A percentile compares a stretch with the other conserved stretches of the same genome.
These are phyloP conservation scores for Mortierella sp. DNA, from an alignment of 371 early-diverging fungal genomes.

Conservation along the genomic window DNA sequence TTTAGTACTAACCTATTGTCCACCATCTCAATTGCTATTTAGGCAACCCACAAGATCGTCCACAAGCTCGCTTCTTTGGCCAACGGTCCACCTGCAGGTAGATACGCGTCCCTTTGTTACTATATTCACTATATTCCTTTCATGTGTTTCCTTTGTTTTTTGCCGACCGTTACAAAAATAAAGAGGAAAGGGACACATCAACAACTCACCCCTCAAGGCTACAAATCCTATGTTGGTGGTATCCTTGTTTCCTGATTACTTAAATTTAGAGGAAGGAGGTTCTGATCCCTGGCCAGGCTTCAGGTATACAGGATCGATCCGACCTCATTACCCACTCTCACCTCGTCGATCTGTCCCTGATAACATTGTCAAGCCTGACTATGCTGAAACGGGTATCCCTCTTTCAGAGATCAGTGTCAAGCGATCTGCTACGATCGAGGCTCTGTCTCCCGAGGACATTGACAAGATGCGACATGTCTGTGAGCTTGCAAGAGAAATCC, in stretches of 20 bases:
- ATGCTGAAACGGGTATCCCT: constrained; percentile 81
- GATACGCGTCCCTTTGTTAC: background rate
- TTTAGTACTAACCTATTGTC: too few relatives aligned
- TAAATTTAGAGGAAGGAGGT: constrained; percentile 55
- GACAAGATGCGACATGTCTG: constrained; percentile 86
- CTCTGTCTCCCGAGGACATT: constrained; percentile 78
- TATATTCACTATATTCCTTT: background rate
- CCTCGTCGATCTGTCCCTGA: constrained; percentile 81
- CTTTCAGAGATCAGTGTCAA: constrained; percentile 74
- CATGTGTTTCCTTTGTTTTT: background rate
- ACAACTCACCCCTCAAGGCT: constrained; percentile 11
- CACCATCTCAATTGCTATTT: background rate
- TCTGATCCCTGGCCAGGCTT: constrained; percentile 88
- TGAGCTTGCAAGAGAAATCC: constrained; percentile 87
- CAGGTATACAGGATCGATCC: constrained; percentile 84
- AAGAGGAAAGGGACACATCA: background rate
- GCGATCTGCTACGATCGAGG: constrained; percentile 76
- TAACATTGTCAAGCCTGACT: constrained; percentile 86
- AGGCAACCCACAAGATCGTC: constrained; percentile 70
- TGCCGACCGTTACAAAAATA: background rate
- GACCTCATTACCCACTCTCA: constrained; percentile 91
- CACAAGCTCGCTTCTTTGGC: constrained; percentile 61
- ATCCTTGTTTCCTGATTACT: background rate
- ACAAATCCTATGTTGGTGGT: background rate
- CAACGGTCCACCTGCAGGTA: constrained; percentile 45